Evolutionary conservation across 1,139 yeast genomes (phyloP).

Genomic region (Williopsis jadinii): DNA sequence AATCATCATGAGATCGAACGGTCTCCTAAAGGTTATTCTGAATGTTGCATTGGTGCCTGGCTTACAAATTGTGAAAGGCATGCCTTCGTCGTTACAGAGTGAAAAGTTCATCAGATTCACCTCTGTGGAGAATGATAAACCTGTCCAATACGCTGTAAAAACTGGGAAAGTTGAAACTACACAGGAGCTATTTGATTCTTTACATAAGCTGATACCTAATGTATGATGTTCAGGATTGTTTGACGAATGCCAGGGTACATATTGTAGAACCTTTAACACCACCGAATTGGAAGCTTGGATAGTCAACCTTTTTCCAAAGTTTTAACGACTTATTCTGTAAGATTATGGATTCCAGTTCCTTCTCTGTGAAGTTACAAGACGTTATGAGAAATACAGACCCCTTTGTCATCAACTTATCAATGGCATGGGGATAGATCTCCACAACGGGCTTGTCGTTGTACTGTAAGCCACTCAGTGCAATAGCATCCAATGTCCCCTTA

Average conservation of each 20-base stretch:
- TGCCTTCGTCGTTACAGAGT: conserved; percentile 74
- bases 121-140: conserved; percentile 49
- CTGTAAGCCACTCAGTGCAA: conserved; percentile 67
- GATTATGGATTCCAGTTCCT: conserved; percentile 57
- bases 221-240: conserved; percentile 13
- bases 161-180: conserved; percentile 60
- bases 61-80: conserved; percentile 65
- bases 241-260: conserved; percentile 74
- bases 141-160: conserved; percentile 78
- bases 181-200: conserved; percentile 46
- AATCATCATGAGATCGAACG: conserved; percentile 87
- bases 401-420: conserved; percentile 46
- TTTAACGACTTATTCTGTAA: conserved; percentile 33
- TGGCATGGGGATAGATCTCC: conserved; percentile 57
- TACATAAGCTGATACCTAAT: conserved; percentile 28
- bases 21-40: conserved; percentile 73
- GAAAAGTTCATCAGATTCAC: conserved; percentile 77
- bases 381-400: conserved; percentile 71
- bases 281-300: conserved; percentile 83
- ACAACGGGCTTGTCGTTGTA: conserved; percentile 32
- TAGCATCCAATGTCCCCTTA: conserved; percentile 95
- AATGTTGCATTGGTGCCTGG: conserved; percentile 60
- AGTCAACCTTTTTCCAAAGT: conserved; percentile 58
- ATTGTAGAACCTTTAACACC: conserved; percentile 85
- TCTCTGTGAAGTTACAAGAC: conserved; percentile 90